A percentile compares a stretch with the other conserved stretches of the same genome.
Conservation (phyloP, 371 early-diverging fungal species). For the Capillidium heterosporum region DNA sequence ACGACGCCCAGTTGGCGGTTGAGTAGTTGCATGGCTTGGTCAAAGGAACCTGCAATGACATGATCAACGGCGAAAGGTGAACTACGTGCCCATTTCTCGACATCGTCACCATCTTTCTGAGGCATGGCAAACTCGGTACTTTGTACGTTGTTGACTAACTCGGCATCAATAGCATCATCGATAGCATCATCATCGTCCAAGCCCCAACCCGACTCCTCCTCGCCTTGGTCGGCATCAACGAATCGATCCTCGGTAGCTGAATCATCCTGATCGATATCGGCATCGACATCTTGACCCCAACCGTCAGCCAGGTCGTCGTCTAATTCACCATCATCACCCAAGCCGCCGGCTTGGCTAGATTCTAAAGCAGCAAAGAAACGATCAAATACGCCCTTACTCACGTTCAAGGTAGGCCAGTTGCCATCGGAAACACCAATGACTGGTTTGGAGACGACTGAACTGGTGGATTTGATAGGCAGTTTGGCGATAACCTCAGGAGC, state of each 20-base stretch:
- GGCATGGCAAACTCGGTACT: slow-evolving; percentile 50
- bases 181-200: slow-evolving; percentile 39
- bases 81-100: slow-evolving; percentile 59
- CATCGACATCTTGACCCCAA: not conserved
- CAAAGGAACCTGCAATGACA: slow-evolving; percentile 84
- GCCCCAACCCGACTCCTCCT: slow-evolving; percentile 30
- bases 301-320: not conserved
- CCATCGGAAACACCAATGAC: not conserved
- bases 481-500: slow-evolving; percentile 40
- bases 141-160: slow-evolving; percentile 33
- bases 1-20: slow-evolving; percentile 74
- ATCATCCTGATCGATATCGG: not conserved
- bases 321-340: slow-evolving; percentile 1
- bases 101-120: slow-evolving; percentile 44
- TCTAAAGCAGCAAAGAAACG: not conserved
- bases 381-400: not conserved
- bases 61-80: slow-evolving; percentile 73
- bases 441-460: slow-evolving; percentile 25
- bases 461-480: slow-evolving; percentile 19
- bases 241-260: slow-evolving; percentile 8
- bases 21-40: slow-evolving; percentile 81
- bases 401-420: not conserved
- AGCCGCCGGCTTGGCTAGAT: not conserved
- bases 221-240: slow-evolving; percentile 17
- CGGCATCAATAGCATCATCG: slow-evolving; percentile 34